Evolutionary conservation across 148 eudicot species (phyloP), one percentile per base, ranked within the genome.

Genomic region (Vaccinium macrocarpon): DNA sequence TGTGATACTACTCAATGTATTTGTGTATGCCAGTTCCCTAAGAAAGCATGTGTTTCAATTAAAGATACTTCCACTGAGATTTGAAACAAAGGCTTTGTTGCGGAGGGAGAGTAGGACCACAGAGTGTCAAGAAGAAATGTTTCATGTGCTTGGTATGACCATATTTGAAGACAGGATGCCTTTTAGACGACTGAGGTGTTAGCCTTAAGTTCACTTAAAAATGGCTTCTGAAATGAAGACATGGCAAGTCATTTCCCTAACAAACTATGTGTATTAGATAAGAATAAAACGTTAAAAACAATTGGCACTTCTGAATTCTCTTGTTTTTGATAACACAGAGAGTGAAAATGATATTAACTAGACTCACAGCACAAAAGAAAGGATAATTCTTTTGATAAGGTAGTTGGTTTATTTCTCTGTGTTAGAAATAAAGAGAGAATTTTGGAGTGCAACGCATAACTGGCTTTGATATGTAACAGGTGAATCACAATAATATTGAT

Each of bases 401-500:
- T 62, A 48, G 59, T 83, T 14, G 52, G 18, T 32, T 23, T 35
- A 42, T 5, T 14, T 46, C 15, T 51, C 38, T 18, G 12, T 4
- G 1, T 56, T 25, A 77, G 78, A 9, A 29, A 16, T 74, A n/a
- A 42, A 50, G 53, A 49, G 8, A 35, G 56, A 42, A 71, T 1
- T 35, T 51, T n/a, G 19, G 12, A 14, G 51, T 29, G 68, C 6
- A 84, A 1, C 21, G 6, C 10, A 57, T 92, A 97, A 97, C 98
- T 95, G 92, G 88, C 93, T 97, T 83, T 70, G 77, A 84, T 98
- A 97, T 76, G 94, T 87, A 49, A 64, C 12, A 62, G 82, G 79
- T 13, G 94, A 81, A 83, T 95, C 97, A 72, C 99, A 97, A 53
- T 97, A 95, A 82, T 91, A 95, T 78, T 97, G 99, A 86, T 97